These are phyloP conservation scores for Nevesoporus exiguus DNA, from an alignment of 768 basidiomycete species.

Conservation along the genomic window DNA sequence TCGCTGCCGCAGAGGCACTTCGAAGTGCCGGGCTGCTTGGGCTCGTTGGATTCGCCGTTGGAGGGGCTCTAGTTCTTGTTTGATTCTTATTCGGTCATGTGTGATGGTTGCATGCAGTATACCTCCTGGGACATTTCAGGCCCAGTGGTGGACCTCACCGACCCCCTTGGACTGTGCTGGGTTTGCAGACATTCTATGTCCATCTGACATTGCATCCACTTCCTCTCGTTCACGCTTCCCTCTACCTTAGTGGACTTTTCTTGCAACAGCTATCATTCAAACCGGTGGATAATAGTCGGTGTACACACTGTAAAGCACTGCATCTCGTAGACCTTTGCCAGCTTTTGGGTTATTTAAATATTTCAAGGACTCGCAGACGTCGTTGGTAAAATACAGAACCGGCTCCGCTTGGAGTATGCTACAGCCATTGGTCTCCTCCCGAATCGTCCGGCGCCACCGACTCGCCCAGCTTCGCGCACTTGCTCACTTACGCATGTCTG, in stretches of 20 bases:
- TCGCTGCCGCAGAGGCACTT: conserved; percentile 51
- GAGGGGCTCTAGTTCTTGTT: conserved; percentile 45
- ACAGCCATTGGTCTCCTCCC: background rate
- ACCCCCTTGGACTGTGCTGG: conserved; percentile 18
- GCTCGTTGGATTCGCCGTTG: conserved; percentile 44
- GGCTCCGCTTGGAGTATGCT: background rate
- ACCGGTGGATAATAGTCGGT: conserved; percentile 19
- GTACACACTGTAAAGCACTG: conserved; percentile 21
- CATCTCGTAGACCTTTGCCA: conserved; percentile 16
- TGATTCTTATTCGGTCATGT: conserved; percentile 26
- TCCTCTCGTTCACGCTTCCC: conserved; percentile 27
- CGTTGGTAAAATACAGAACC: background rate
- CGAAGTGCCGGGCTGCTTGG: conserved; percentile 44
- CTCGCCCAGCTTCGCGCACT: background rate
- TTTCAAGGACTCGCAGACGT: background rate
- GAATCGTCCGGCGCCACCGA: background rate
- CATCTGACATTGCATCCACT: conserved; percentile 17
- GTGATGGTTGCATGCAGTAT: conserved; percentile 11
- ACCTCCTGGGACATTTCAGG: conserved; percentile 5
- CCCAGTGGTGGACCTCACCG: conserved; percentile 13
- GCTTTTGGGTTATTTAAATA: background rate
- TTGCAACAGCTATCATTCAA: conserved; percentile 14
- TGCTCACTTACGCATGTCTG: conserved; percentile 16
- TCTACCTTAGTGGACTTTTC: conserved; percentile 23
- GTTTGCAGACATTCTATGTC: conserved; percentile 21